Evolutionary conservation across 345 rosid species (phyloP), one percentile per base, ranked within the genome.

Genomic region (Moringa oleifera): DNA sequence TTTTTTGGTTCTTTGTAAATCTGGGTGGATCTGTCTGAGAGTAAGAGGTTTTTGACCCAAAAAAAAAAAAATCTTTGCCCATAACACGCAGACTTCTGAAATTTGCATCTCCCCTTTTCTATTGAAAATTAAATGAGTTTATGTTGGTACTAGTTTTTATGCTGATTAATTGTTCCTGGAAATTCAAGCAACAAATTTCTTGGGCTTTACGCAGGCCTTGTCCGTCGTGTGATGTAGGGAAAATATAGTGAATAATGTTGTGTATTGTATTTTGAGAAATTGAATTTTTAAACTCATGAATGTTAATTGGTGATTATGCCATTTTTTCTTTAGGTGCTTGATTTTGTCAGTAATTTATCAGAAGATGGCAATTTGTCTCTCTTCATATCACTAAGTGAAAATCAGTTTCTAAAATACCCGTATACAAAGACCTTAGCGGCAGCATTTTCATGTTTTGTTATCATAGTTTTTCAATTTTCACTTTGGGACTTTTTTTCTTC

Each of bases 141-240:
- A 5, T 16, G 8, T 28, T 2, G 3, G 16, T 41, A 9, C 18
- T 6, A 37, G 7, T 64, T 55, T 51, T 53, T 24, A 62, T 62
- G 71, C n/a, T 63, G 23, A 36, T 46, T 50, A 20, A 56, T 45
- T 23, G 54, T 33, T 46, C 18, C 18, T 59, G 62, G 65, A 53
- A 58, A 23, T 68, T 67, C 61, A 67, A 24, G 72, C 64, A 28
- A 25, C n/a, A 10, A 21, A 0, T 66, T 66, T 57, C 23, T 33
- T n/a, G 31, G 58, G 31, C 19, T 56, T 20, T 25, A 18, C 20
- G 19, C 50, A 20, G 18, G 10, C 18, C n/a, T 37, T 61, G 28
- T 45, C 25, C 6, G 20, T 23, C 59, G 22, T 57, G 59, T 45
- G 20, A 66, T 66, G 17, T 33, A 16, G 19, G 55, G 6, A 4